phyloP scores from a whole-genome alignment of 1,284 basidiomycete species.

The Moesziomyces parantarcticus region DNA sequence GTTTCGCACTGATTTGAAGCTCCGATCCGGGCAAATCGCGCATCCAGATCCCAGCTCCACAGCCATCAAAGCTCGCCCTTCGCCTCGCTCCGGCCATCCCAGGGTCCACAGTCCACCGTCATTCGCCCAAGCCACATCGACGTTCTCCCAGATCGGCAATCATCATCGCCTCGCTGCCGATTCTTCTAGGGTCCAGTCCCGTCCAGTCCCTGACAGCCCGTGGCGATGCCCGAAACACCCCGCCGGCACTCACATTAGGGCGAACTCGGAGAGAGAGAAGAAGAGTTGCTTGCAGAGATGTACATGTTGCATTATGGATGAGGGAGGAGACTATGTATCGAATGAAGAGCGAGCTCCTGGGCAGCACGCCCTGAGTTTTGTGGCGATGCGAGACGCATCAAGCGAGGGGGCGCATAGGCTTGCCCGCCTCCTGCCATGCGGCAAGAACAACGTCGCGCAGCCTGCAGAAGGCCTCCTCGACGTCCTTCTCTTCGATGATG shows the following conservation, averaged over 20 bases:
- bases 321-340: no score
- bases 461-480: constrained; percentile 56
- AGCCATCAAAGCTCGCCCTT: background rate
- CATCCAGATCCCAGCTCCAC: background rate
- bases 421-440: constrained; percentile 58
- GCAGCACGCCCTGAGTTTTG: no score
- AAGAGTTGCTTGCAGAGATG: background rate
- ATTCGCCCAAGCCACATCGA: background rate
- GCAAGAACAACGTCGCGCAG: constrained; percentile 54
- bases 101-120: background rate
- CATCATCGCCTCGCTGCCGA: background rate
- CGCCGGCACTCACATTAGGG: no score
- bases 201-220: no score
- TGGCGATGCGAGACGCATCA: background rate
- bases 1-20: background rate
- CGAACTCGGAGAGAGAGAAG: background rate
- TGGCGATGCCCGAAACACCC: no score
- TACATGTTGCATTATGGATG: background rate
- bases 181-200: background rate
- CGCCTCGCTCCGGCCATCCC: background rate
- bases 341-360: no score
- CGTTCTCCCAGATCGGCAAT: background rate
- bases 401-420: constrained; percentile 16
- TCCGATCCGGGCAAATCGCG: constrained; percentile 1
- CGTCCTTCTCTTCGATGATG: constrained; percentile 53